Conservation (phyloP, 1,139 yeast genomes). For the Arxiozyma slooffiae region DNA sequence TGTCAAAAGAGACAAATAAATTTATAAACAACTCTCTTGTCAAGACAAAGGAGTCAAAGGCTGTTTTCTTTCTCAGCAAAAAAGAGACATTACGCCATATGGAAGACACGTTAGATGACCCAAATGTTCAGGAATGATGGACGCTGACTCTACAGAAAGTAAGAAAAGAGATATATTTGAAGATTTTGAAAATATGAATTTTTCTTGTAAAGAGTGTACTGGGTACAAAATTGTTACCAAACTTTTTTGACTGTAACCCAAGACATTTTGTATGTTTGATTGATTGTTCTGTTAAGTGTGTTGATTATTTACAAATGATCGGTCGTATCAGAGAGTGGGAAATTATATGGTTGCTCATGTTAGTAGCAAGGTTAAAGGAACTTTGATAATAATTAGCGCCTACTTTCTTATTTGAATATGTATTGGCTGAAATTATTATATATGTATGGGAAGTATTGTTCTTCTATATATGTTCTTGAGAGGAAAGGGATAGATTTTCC, state of each 20-base stretch:
- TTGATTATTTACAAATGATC: neutral
- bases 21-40: neutral
- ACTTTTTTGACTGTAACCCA: neutral
- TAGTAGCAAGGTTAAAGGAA: too few relatives aligned
- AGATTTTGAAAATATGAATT: neutral
- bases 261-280: neutral
- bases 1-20: neutral
- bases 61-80: neutral
- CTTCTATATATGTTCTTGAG: too few relatives aligned
- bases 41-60: neutral
- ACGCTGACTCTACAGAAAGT: neutral
- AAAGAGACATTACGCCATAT: neutral
- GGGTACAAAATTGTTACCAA: neutral
- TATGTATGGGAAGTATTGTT: too few relatives aligned
- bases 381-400: too few relatives aligned
- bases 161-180: neutral
- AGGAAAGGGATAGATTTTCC: too few relatives aligned
- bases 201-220: neutral
- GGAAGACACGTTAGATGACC: neutral
- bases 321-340: neutral
- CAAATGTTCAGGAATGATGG: neutral
- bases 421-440: too few relatives aligned
- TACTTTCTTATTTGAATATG: too few relatives aligned
- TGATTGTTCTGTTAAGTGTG: neutral
- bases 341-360: too few relatives aligned